phyloP scores from a whole-genome alignment of 345 rosid genomes.

The Melaleuca alternifolia region DNA sequence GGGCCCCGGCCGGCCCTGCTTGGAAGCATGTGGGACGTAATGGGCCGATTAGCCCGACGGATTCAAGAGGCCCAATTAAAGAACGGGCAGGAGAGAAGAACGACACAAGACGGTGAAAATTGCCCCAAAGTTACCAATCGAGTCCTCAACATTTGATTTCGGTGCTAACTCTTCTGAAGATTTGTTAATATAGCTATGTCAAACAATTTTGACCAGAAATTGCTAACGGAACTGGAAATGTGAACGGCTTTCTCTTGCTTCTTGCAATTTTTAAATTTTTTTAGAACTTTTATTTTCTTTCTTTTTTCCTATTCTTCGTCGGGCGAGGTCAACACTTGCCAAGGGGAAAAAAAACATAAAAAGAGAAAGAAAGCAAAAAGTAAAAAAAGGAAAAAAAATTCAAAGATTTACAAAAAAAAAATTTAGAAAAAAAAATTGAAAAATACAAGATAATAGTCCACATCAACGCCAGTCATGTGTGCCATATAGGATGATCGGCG shows the following conservation, averaged over 20 bases:
- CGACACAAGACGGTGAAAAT: background rate
- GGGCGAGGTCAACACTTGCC: rapidly evolving
- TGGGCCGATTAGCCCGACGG: background rate
- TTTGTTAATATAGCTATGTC: no score
- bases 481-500: rapidly evolving
- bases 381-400: background rate
- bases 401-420: no score
- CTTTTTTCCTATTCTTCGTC: background rate
- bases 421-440: no score
- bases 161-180: background rate
- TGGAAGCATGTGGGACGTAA: background rate
- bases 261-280: rapidly evolving
- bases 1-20: background rate
- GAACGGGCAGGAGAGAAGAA: background rate
- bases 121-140: no score
- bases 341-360: background rate
- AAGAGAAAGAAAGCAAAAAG: no score
- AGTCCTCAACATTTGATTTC: no score
- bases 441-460: no score
- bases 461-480: rapidly evolving
- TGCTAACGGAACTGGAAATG: rapidly evolving
- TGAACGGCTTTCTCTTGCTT: rapidly evolving
- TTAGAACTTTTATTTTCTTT: rapidly evolving
- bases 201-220: rapidly evolving
- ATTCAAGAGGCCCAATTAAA: background rate